A percentile compares a stretch with the other conserved stretches of the same genome.
Conservation (phyloP, 352 stramenopile species). For the Pythium scleroteichum region DNA sequence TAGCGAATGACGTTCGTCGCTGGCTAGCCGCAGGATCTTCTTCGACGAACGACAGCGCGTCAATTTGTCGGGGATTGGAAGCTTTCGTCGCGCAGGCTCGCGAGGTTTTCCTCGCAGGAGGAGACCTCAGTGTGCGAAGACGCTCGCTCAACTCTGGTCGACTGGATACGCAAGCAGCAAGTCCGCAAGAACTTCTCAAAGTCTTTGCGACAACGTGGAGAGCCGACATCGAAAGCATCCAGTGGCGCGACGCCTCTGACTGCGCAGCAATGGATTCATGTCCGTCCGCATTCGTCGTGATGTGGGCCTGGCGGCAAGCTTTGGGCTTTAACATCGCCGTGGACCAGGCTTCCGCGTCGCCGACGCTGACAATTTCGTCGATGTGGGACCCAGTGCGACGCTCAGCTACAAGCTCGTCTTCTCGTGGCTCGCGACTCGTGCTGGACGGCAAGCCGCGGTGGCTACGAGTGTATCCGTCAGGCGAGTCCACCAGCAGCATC, state of each 20-base stretch:
- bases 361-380: slow-evolving; percentile 2
- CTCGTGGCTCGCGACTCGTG: slow-evolving; percentile 2
- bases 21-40: not conserved
- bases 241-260: not conserved
- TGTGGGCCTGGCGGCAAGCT: slow-evolving; percentile 15
- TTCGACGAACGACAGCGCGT: not conserved
- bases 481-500: slow-evolving; percentile 18
- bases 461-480: slow-evolving; percentile 20
- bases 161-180: not conserved
- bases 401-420: not conserved
- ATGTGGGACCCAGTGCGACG: slow-evolving; percentile 11
- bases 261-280: not conserved
- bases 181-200: not conserved
- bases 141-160: too few relatives aligned
- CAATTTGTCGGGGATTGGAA: slow-evolving; percentile 10
- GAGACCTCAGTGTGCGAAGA: not conserved
- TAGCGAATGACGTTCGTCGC: not conserved
- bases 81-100: slow-evolving; percentile 18
- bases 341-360: not conserved
- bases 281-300: slow-evolving; percentile 16
- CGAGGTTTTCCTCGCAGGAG: slow-evolving; percentile 11
- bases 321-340: not conserved
- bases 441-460: slow-evolving; percentile 17
- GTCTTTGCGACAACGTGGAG: slow-evolving; percentile 3
- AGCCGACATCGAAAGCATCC: not conserved